Conservation (phyloP, 306 rosid genomes). For the Leucaena leucocephala region DNA sequence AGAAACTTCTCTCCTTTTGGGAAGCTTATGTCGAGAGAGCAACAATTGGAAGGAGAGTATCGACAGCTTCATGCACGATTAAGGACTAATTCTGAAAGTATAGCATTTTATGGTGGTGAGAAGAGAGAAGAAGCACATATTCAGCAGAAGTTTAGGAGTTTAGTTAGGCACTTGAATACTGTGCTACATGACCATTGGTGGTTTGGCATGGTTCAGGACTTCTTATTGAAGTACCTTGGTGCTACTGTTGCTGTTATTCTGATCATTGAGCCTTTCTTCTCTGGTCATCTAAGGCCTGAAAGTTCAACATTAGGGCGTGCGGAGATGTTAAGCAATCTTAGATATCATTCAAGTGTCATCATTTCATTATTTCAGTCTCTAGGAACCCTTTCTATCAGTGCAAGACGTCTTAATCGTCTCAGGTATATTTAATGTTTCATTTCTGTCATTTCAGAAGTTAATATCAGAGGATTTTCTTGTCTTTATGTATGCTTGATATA, state of each 20-base stretch:
- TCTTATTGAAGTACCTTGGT: conserved; percentile 91
- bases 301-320: conserved; percentile 99
- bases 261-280: conserved; percentile 96
- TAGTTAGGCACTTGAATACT: conserved; percentile 64
- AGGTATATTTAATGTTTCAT: conserved; percentile 57
- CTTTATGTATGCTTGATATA: conserved; percentile 18
- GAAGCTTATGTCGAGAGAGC: conserved; percentile 87
- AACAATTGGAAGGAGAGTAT: conserved; percentile 97
- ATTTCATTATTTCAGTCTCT: conserved; percentile 92
- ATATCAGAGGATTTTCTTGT: conserved; percentile 26
- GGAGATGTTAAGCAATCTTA: conserved; percentile 96
- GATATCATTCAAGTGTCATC: conserved; percentile 98
- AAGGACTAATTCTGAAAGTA: conserved; percentile 95
- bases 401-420: conserved; percentile 90
- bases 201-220: conserved; percentile 99
- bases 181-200: conserved; percentile 98
- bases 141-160: conserved; percentile 72
- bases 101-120: conserved; percentile 97
- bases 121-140: conserved; percentile 87
- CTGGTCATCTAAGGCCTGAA: conserved; percentile 90
- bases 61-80: conserved; percentile 94
- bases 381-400: conserved; percentile 93
- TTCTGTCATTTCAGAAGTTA: conserved; percentile 28
- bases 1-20: conserved; percentile 98
- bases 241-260: conserved; percentile 95